Evolutionary conservation across 441 rosid species (phyloP).

Genomic region (Brassica balearica): DNA sequence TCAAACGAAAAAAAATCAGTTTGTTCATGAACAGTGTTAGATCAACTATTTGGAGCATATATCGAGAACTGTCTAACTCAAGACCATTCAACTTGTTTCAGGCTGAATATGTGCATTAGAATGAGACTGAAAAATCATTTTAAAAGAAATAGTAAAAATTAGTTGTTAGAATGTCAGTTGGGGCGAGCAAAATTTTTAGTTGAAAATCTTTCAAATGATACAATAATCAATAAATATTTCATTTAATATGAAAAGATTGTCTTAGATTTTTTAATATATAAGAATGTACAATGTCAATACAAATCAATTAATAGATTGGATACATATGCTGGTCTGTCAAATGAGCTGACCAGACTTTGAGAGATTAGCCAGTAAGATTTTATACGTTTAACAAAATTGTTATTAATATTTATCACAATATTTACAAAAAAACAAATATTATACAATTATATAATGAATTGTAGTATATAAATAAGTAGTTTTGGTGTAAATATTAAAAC

Average conservation of each 20-base stretch:
- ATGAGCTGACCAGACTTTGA: conserved; percentile 1
- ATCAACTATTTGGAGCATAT: no score
- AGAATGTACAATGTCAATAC: conserved; percentile 15
- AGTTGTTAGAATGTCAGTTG: not conserved
- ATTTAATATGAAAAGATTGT: not conserved
- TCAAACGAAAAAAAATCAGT: no score
- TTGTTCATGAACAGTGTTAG: no score
- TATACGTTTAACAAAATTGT: not conserved
- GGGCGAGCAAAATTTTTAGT: not conserved
- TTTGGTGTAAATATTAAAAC: no score
- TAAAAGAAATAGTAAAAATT: not conserved
- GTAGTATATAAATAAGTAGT: not conserved
- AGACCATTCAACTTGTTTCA: no score
- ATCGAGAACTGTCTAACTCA: no score
- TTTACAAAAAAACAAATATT: not conserved
- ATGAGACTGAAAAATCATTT: not conserved
- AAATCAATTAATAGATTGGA: conserved; percentile 2
- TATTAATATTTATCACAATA: not conserved
- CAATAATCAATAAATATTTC: conserved; percentile 12
- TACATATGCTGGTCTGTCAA: conserved; percentile 4
- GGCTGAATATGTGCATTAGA: not conserved
- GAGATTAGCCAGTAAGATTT: not conserved
- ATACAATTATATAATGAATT: not conserved
- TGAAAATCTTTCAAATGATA: not conserved
- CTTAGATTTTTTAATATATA: conserved; percentile 4